Evolutionary conservation across 106 monocot genomes (phyloP).

Genomic region (Vanilla planifolia): DNA sequence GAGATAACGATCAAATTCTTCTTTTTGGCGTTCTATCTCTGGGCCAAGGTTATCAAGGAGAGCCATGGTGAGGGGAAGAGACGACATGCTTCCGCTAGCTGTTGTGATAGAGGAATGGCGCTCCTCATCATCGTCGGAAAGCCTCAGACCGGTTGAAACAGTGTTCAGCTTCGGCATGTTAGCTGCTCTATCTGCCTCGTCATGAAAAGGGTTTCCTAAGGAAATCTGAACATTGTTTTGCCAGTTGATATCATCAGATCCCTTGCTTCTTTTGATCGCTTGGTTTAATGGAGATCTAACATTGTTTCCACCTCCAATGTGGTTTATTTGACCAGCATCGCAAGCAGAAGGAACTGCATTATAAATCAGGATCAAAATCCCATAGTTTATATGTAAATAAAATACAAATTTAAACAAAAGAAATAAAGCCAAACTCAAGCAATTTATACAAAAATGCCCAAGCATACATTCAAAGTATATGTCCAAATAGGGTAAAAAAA

Average conservation of each 20-base stretch:
- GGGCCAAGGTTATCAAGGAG: conserved; percentile 37
- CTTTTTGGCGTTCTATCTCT: conserved; percentile 52
- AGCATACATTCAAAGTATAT: too few species aligned
- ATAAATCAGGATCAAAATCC: not conserved
- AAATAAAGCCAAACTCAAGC: not conserved
- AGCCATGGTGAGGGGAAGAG: conserved; percentile 30
- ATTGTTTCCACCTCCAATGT: conserved; percentile 14
- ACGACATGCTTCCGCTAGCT: conserved; percentile 38
- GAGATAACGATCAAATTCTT: conserved; percentile 55
- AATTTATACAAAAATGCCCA: too few species aligned
- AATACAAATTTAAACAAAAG: conserved; percentile 1
- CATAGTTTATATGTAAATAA: not conserved
- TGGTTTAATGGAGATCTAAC: conserved; percentile 18
- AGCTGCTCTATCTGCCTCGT: conserved; percentile 22
- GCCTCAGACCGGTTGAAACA: conserved; percentile 68
- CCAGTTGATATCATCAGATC: conserved; percentile 27
- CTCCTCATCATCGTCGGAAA: conserved; percentile 64
- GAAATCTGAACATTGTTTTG: conserved; percentile 62
- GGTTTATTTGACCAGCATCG: conserved; percentile 19
- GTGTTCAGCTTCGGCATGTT: conserved; percentile 35
- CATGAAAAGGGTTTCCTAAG: conserved; percentile 29
- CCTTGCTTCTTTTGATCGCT: conserved; percentile 36
- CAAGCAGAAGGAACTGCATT: conserved; percentile 43
- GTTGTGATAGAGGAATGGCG: conserved; percentile 53
- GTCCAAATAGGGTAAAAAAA: too few species aligned